Percentiles rank a stretch among this genome's conserved stretches.
phyloP scores from a whole-genome alignment of 352 stramenopile genomes.

The Plasmopara viticola region DNA sequence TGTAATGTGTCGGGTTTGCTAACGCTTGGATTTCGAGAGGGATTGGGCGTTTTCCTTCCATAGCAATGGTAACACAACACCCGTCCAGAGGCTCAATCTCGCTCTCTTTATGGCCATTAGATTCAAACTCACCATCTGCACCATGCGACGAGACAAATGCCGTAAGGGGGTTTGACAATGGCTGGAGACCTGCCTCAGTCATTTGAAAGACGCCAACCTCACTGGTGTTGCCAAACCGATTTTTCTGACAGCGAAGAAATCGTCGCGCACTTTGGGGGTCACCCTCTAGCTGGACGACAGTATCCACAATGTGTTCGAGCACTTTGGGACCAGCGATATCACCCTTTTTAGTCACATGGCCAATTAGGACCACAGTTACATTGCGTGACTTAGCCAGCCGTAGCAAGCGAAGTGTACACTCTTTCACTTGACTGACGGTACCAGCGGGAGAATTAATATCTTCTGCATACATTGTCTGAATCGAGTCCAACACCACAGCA shows the following conservation, averaged over 20 bases:
- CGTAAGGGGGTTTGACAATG: conserved; percentile 70
- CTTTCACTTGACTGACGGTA: conserved; percentile 92
- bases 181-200: conserved; percentile 74
- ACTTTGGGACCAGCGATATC: conserved; percentile 94
- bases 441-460: conserved; percentile 74
- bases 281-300: conserved; percentile 93
- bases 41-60: conserved; percentile 93
- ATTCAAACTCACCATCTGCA: conserved; percentile 23
- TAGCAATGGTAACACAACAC: conserved; percentile 85
- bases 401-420: conserved; percentile 92
- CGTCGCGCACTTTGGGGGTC: conserved; percentile 77
- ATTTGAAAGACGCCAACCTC: conserved; percentile 97
- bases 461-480: conserved; percentile 93
- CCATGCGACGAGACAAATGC: conserved; percentile 63
- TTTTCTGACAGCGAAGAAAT: conserved; percentile 93
- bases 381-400: conserved; percentile 89
- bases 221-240: conserved; percentile 93
- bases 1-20: conserved; percentile 60
- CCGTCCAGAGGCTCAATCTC: conserved; percentile 49
- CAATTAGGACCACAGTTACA: conserved; percentile 92
- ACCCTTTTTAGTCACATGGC: conserved; percentile 96
- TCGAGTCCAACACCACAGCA: conserved; percentile 92
- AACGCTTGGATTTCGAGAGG: conserved; percentile 93
- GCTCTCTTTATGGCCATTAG: conserved; percentile 19
- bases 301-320: conserved; percentile 91